Percentiles rank a stretch among this genome's conserved stretches.
Conservation (phyloP, 225 moss, liverwort and hornwort genomes). For the Ulota crispa region DNA sequence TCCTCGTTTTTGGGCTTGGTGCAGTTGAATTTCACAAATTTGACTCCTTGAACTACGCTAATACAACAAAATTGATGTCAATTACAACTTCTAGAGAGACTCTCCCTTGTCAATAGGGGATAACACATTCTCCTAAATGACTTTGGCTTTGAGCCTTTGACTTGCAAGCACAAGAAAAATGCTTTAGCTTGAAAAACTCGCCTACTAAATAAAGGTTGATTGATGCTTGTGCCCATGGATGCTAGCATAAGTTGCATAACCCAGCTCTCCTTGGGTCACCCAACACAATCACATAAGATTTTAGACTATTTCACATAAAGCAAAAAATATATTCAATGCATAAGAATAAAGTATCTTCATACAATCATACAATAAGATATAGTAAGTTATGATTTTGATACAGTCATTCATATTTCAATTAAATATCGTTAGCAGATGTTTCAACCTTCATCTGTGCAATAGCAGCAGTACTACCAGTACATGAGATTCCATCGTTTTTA, state of each 20-base stretch:
- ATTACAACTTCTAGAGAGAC: background rate
- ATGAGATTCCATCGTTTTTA: background rate
- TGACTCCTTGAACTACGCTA: too few relatives aligned
- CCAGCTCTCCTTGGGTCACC: background rate
- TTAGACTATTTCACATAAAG: background rate
- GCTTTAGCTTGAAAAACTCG: slow-evolving; percentile 13
- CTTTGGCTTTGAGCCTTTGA: background rate
- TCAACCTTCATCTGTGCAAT: background rate
- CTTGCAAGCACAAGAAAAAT: slow-evolving; percentile 17
- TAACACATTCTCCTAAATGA: background rate
- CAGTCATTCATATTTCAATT: background rate
- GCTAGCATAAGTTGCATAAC: background rate
- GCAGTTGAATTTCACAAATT: too few relatives aligned
- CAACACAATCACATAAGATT: background rate
- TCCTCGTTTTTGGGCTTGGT: too few relatives aligned
- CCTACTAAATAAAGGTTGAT: slow-evolving; percentile 2
- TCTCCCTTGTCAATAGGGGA: slow-evolving; percentile 1
- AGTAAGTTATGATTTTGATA: background rate
- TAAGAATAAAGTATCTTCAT: background rate
- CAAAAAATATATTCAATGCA: background rate
- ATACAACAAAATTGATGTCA: too few relatives aligned
- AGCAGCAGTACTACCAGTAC: background rate
- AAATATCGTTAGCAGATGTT: background rate
- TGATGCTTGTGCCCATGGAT: slow-evolving; percentile 20
- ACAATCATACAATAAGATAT: background rate